Evolutionary conservation across 2,329 filamentous ascomycete species (phyloP), one percentile per base, ranked within the genome.

Genomic region (Coleophoma eucalyptorum): DNA sequence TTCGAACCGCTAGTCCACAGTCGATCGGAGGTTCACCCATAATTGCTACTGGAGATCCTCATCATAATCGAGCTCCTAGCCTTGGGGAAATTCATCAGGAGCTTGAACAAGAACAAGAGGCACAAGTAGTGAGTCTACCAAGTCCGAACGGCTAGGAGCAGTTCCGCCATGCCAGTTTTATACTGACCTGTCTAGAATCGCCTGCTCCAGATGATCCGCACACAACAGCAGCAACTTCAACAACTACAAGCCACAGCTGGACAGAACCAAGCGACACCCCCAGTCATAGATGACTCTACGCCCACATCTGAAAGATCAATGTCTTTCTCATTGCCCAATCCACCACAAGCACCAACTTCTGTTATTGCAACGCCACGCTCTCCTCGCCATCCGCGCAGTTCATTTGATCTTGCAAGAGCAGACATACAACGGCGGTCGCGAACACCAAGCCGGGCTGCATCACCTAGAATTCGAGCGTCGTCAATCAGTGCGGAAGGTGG

Each of bases 81-180:
- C 68, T 91, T 55, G 87, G 87, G 16, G 87, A 90, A 67, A 79
- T 91, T 40, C 87, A 91, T 59, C 87, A 91, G 64, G 86, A 90
- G 68, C 75, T 91, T 2, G 87, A 91, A 67, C 86, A 84, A 48
- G 87, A 91, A 69, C 87, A 90, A 65, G 87, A 91, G 63, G 85
- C 83, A 20, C 87, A 90, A 69, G 87, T 91, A 56, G 83, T 86
- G 72, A 46, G 80, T 69, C 10, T n/a, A 15, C 7, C 15, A 41
- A 18, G 8, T 21, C 16, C 43, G 26, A 38, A 4, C 33, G n/a
- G 2, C 12, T 4, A 4, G 26, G 18, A 19, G 43, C 21, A 26
- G 6, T 26, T 26, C 26, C 26, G 10, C 4, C 26, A 26, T 26
- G 26, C 10, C 26, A 5, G 26, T 26, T 18, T 16, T n/a, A 46